Conservation (phyloP, 2,329 filamentous ascomycete genomes). For the Lizonia empirigonia region DNA sequence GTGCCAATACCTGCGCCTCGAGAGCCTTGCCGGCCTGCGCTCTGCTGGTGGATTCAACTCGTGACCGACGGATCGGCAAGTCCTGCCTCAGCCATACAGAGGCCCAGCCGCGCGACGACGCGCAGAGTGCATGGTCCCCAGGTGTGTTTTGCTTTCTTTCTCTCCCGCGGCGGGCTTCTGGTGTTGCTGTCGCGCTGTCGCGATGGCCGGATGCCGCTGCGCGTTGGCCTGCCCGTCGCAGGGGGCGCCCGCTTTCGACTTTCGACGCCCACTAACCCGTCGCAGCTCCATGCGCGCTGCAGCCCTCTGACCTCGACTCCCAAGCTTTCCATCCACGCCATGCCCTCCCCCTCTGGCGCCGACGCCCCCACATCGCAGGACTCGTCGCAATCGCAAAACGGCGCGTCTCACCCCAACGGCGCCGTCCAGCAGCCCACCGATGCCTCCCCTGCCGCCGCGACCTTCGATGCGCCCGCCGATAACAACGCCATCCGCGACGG, state of each 20-base stretch:
- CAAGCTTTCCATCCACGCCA: constrained; percentile 30
- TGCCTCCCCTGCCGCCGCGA: constrained; percentile 32
- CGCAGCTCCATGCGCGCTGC: constrained; percentile 30
- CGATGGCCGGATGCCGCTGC: constrained; percentile 26
- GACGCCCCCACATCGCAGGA: constrained; percentile 32
- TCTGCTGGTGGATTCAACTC: constrained; percentile 18
- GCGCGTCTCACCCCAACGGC: constrained; percentile 42
- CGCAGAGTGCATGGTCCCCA: constrained; percentile 46
- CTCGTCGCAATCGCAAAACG: constrained; percentile 31
- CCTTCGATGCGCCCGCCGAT: constrained; percentile 36
- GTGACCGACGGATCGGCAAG: constrained; percentile 42
- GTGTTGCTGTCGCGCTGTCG: constrained; percentile 21
- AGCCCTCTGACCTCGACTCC: constrained; percentile 21
- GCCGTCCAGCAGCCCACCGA: constrained; percentile 43
- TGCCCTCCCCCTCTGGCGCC: constrained; percentile 44
- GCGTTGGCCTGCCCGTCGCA: constrained; percentile 17
- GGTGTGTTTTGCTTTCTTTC: constrained; percentile 39
- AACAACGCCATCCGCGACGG: constrained; percentile 60
- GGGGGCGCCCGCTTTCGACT: constrained; percentile 35
- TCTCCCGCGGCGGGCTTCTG: constrained; percentile 9
- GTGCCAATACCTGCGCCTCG: constrained; percentile 42
- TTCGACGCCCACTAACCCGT: constrained; percentile 33
- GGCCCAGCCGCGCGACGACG: constrained; percentile 48
- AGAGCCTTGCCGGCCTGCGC: constrained; percentile 36
- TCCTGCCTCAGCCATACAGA: constrained; percentile 40